Base-by-base conservation (phyloP, 1,139 yeast genomes). In the Geotrichum klebahnii region DNA sequence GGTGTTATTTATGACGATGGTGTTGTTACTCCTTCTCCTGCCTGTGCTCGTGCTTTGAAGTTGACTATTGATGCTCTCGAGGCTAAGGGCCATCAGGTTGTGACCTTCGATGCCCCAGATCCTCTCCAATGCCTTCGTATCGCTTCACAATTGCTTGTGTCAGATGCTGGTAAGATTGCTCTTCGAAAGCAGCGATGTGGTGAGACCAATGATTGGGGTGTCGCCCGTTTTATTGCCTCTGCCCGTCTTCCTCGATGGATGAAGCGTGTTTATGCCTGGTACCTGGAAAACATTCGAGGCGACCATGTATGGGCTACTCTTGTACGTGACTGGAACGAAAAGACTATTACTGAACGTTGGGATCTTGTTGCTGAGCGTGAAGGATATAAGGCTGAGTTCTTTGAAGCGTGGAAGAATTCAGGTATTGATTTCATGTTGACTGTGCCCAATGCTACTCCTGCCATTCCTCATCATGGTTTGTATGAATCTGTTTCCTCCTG, bases 21-120 rank as follows among this genome's bases (percentile, higher is more conserved):
- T 53, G 70, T 76, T 29, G 73, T 76, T 22, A 70, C 68, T 34
- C 81, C 82, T 16, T 68, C 77, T 12, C 92, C 90, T 22, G 90
- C 90, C 51, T 78, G 82, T 51, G 58, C 70, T 8, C 72, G 83
- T 50, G 84, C 80, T 12, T 61, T 81, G 55, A 68, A 74, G 22
- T 55, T 66, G 44, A 73, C 80, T 1, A 74, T 69, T 6, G 73
- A 71, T 14, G 74, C 76, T 33, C 66, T 80, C 48, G 66, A 67
- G 56, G 70, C 67, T 10, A 77, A 74, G 34, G 88, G 88, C 20
- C 84, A 78, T 57, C 79, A 77, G 52, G 73, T 82, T 39, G 77
- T 82, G 23, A 79, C 77, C 46, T 82, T 84, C 78, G 72, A 68
- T 20, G 73, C 80, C 16, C 76, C 80, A 22, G 72, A 72, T 12